Evolutionary conservation across 108 stramenopile species (phyloP).

Genomic region (Nitzschia inconspicua): DNA sequence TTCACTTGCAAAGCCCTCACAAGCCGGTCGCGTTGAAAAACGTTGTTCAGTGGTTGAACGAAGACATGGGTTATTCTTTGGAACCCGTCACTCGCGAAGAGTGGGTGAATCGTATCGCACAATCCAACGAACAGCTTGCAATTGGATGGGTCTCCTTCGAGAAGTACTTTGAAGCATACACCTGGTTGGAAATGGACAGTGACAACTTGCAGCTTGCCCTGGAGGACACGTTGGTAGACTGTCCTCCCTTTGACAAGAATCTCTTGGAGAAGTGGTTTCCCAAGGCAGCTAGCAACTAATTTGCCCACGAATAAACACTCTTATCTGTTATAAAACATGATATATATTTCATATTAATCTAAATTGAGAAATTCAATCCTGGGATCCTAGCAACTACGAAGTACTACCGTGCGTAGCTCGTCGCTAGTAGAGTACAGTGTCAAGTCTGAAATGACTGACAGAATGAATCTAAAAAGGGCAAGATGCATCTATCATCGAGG

Average conservation of each 20-base stretch:
- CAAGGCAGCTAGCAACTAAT: not conserved
- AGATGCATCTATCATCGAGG: too few species aligned
- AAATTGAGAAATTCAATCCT: too few species aligned
- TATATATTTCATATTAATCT: too few species aligned
- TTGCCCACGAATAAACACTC: too few species aligned
- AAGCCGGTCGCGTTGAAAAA: slow-evolving; percentile 13
- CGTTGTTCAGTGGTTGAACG: slow-evolving; percentile 16
- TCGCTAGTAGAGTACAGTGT: too few species aligned
- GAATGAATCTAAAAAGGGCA: too few species aligned
- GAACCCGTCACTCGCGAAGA: slow-evolving; percentile 22
- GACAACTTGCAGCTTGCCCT: slow-evolving; percentile 24
- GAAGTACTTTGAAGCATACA: slow-evolving; percentile 26
- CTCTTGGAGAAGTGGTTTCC: slow-evolving; percentile 11
- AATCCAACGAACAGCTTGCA: slow-evolving; percentile 1
- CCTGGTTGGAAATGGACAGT: slow-evolving; percentile 26
- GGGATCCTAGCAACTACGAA: too few species aligned
- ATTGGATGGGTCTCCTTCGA: slow-evolving; percentile 32
- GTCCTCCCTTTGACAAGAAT: slow-evolving; percentile 1
- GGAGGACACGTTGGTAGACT: not conserved
- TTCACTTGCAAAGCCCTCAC: slow-evolving; percentile 24
- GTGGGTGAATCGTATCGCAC: slow-evolving; percentile 17
- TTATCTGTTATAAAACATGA: too few species aligned
- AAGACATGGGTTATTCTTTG: slow-evolving; percentile 4
- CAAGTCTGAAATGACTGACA: too few species aligned
- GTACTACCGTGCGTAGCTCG: too few species aligned